Percentiles rank a stretch among this genome's conserved stretches.
phyloP scores from a whole-genome alignment of 352 stramenopile genomes.

The Phytophthora sojae region DNA sequence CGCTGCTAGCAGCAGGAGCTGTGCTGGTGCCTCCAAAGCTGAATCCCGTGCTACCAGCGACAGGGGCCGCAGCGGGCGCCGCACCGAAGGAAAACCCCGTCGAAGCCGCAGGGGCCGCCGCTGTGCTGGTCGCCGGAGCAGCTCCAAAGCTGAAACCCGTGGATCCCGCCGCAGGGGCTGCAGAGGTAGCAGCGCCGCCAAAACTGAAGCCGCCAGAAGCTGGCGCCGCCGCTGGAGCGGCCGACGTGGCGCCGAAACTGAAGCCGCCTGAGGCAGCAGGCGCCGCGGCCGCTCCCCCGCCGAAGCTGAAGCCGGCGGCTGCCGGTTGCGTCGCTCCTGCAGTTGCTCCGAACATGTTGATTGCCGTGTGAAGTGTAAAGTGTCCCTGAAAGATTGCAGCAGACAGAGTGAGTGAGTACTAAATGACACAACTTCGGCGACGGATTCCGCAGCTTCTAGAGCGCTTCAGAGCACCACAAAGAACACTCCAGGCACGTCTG shows the following conservation, averaged over 20 bases:
- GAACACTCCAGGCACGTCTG: not conserved
- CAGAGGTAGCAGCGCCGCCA: slow-evolving; percentile 27
- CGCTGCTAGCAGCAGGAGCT: slow-evolving; percentile 32
- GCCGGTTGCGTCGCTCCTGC: slow-evolving; percentile 34
- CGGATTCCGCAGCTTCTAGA: slow-evolving; percentile 17
- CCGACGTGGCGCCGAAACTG: slow-evolving; percentile 35
- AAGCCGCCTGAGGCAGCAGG: slow-evolving; percentile 30
- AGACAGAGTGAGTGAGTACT: not conserved
- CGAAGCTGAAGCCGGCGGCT: slow-evolving; percentile 59
- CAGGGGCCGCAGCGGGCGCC: slow-evolving; percentile 28
- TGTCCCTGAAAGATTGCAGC: slow-evolving; percentile 27
- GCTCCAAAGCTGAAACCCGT: slow-evolving; percentile 50
- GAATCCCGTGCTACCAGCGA: slow-evolving; percentile 43
- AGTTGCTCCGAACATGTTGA: slow-evolving; percentile 63
- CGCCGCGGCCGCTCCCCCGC: slow-evolving; percentile 29
- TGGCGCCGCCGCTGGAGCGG: slow-evolving; percentile 26
- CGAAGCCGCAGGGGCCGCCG: slow-evolving; percentile 26
- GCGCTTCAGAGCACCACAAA: not conserved
- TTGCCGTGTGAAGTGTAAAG: slow-evolving; percentile 1
- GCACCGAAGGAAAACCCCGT: slow-evolving; percentile 68
- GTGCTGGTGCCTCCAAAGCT: slow-evolving; percentile 43
- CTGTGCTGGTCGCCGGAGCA: slow-evolving; percentile 18
- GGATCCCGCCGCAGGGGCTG: slow-evolving; percentile 39
- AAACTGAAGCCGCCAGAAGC: slow-evolving; percentile 39
- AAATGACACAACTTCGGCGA: not conserved